These are phyloP conservation scores for Rhodocollybia butyracea DNA, from an alignment of 768 basidiomycete species.

Conservation along the genomic window DNA sequence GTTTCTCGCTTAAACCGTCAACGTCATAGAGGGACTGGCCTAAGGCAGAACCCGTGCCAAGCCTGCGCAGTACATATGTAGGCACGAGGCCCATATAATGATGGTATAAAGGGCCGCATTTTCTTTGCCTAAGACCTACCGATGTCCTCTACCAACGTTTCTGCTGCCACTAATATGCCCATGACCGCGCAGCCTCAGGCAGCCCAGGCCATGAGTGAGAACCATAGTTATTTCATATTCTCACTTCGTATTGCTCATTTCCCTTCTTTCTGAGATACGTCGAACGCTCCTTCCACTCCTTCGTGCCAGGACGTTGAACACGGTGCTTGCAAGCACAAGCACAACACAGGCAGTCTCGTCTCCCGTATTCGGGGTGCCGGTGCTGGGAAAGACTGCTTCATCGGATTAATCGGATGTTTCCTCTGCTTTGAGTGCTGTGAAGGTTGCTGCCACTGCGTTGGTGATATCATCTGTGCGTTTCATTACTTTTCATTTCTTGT, in stretches of 20 bases:
- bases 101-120: too few relatives aligned
- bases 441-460: conserved; percentile 69
- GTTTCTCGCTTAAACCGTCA: too few relatives aligned
- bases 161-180: conserved; percentile 33
- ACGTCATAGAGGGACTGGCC: too few relatives aligned
- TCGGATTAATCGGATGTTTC: conserved; percentile 62
- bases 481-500: neutral
- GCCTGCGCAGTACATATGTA: too few relatives aligned
- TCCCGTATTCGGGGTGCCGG: conserved; percentile 70
- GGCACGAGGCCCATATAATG: too few relatives aligned
- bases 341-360: conserved; percentile 21
- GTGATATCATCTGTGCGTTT: conserved; percentile 67
- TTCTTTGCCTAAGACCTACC: too few relatives aligned
- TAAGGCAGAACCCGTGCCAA: too few relatives aligned
- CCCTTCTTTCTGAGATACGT: conserved; percentile 37
- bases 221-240: neutral
- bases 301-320: conserved; percentile 17
- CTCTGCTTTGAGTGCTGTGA: conserved; percentile 77
- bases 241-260: neutral
- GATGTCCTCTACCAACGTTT: conserved; percentile 22
- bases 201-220: conserved; percentile 62
- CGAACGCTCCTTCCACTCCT: conserved; percentile 36
- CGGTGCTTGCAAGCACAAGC: conserved; percentile 39
- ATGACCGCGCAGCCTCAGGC: conserved; percentile 53
- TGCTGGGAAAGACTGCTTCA: conserved; percentile 67